Conservation (phyloP, 257 asterid genomes). For the Nicotiana benthamiana region DNA sequence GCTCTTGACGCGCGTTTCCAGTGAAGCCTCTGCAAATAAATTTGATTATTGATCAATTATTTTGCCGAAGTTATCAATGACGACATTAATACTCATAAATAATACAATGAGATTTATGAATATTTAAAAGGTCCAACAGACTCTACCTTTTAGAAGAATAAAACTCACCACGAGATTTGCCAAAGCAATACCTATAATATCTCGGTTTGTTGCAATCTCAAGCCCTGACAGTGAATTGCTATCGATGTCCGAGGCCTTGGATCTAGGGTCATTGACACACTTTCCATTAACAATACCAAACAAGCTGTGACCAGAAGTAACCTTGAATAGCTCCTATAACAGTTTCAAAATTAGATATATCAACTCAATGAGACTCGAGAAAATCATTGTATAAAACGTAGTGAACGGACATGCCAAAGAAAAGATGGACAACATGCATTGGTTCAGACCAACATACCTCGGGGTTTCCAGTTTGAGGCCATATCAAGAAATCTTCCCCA, state of each 20-base stretch:
- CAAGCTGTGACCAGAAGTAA: constrained; percentile 74
- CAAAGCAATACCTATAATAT: constrained; percentile 80
- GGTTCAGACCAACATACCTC: constrained; percentile 44
- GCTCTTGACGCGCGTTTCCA: constrained; percentile 91
- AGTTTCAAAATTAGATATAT: constrained; percentile 2
- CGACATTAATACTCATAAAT: background rate
- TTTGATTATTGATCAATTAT: background rate
- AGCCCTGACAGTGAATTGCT: constrained; percentile 71
- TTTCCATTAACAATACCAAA: constrained; percentile 77
- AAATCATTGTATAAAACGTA: background rate
- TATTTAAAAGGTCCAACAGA: background rate
- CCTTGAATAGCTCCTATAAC: constrained; percentile 74
- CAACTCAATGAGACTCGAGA: background rate
- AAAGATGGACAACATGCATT: background rate
- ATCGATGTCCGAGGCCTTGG: constrained; percentile 82
- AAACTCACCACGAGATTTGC: constrained; percentile 85
- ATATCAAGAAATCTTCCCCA: constrained; percentile 93
- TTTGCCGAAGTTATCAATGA: background rate
- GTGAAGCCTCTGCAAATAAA: constrained; percentile 68
- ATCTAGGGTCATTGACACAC: constrained; percentile 81
- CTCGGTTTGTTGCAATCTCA: constrained; percentile 81
- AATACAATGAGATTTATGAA: background rate
- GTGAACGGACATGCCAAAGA: background rate
- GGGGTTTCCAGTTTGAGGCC: constrained; percentile 90
- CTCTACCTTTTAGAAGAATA: background rate